Base-by-base conservation (phyloP, 2,329 filamentous ascomycete genomes). In the Verruconis gallopava region DNA sequence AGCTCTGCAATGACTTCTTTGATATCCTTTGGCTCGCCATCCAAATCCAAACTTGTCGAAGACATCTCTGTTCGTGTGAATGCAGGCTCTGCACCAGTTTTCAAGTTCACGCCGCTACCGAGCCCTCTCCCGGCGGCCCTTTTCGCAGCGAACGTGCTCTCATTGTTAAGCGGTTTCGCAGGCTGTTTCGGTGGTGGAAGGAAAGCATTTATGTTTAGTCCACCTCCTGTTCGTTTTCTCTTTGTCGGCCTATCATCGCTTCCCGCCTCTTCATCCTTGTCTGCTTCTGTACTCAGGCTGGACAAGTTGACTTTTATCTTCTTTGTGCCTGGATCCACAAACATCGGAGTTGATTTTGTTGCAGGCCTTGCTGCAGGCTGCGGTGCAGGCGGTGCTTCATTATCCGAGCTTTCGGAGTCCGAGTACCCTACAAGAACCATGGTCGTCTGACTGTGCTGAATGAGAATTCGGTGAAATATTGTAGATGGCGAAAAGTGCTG, bases 341-440 rank as follows among this genome's bases (percentile, higher is more conserved):
- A 75, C 60, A 86, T 88, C 54, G 86, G 81, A 14, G 74, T 64
- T 45, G 79, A 72, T 59, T 84, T 66, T 17, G 65, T 56, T 20
- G 60, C 53, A 42, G 49, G 47, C 37, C 38, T 52, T 44, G 38
- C 58, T 56, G 42, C 36, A 48, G 59, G 40, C 35, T 51, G 45
- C n/a, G 56, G 36, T 42, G 53, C 43, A 4, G 55, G 48, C 9
- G 48, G 37, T n/a, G 59, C 51, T 42, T 83, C 79, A 13, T 69
- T 68, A 42, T 81, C 81, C 11, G 79, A 85, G 37, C 60, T 65
- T 51, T 81, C 79, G 1, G 79, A 91, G 57, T 88, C 85, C 3
- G 84, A 88, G 53, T 93, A 93, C 47, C 81, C 78, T 50, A 91
- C 84, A 21, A 93, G 68, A 12, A 73, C 79, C 83, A 91, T 91